Conservation (phyloP, 2,329 filamentous ascomycete species). For the Talaromyces sp. region DNA sequence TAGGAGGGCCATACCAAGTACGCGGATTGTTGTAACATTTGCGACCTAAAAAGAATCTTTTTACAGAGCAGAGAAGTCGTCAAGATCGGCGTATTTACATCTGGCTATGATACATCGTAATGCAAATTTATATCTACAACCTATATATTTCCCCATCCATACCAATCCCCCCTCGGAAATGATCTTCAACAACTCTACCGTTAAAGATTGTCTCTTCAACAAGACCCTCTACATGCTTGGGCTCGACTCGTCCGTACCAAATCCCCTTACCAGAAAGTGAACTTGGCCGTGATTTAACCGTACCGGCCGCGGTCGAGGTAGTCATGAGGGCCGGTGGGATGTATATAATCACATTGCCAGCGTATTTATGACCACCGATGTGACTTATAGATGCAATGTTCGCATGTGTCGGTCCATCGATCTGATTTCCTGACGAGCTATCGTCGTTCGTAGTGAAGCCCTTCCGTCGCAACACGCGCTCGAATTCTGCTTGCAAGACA, state of each 20-base stretch:
- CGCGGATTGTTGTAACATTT: background rate
- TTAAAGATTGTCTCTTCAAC: constrained; percentile 81
- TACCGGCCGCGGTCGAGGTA: background rate
- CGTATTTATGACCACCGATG: constrained; percentile 92
- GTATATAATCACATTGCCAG: constrained; percentile 89
- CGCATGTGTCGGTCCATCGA: constrained; percentile 33
- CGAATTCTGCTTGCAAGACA: constrained; percentile 67
- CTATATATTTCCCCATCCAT: constrained; percentile 59
- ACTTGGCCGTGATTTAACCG: constrained; percentile 16
- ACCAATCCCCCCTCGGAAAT: constrained; percentile 85
- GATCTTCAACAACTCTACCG: constrained; percentile 77
- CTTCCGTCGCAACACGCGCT: constrained; percentile 34
- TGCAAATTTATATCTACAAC: constrained; percentile 49
- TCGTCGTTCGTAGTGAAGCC: constrained; percentile 28
- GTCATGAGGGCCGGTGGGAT: constrained; percentile 38
- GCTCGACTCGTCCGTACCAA: constrained; percentile 79
- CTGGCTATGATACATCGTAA: constrained; percentile 22
- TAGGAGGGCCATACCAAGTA: background rate
- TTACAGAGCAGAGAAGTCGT: background rate
- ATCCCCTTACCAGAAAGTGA: constrained; percentile 53
- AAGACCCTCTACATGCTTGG: constrained; percentile 85
- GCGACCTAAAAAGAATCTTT: background rate
- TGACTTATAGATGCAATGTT: constrained; percentile 63
- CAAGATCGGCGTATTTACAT: background rate
- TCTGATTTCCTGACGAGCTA: constrained; percentile 15